Percentiles rank a stretch among this genome's conserved stretches.
Evolutionary conservation across 192 early-diverging fungal species (phyloP).

Genomic region (Coemansia javaensis): DNA sequence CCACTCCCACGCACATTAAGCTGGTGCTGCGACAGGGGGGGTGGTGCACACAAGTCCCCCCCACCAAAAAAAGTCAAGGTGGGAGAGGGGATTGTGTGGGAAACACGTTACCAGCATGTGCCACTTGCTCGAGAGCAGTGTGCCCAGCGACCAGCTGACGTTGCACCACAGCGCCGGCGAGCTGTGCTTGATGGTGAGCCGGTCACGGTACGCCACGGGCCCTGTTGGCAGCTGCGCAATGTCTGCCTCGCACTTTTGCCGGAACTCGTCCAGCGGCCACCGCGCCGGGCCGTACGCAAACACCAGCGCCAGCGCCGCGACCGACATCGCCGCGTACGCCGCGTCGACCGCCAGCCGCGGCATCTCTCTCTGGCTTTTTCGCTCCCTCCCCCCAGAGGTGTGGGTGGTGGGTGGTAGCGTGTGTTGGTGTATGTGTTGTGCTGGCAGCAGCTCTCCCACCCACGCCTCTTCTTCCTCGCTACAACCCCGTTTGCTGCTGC

Average conservation of each 20-base stretch:
- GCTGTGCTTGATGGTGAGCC: slow-evolving; percentile 39
- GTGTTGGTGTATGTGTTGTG: too few relatives aligned
- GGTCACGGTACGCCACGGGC: slow-evolving; percentile 31
- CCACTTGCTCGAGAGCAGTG: slow-evolving; percentile 48
- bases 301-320: slow-evolving; percentile 24
- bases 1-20: too few relatives aligned
- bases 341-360: slow-evolving; percentile 30
- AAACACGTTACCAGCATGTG: slow-evolving; percentile 38
- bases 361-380: slow-evolving; percentile 3
- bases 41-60: too few relatives aligned
- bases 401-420: too few relatives aligned
- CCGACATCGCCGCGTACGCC: slow-evolving; percentile 36
- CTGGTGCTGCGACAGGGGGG: too few relatives aligned
- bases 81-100: too few relatives aligned
- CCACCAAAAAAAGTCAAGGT: too few relatives aligned
- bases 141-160: slow-evolving; percentile 44
- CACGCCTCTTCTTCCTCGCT: too few relatives aligned
- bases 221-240: slow-evolving; percentile 17
- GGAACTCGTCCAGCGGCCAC: slow-evolving; percentile 43
- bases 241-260: slow-evolving; percentile 39
- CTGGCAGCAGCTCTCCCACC: too few relatives aligned
- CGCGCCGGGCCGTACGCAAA: slow-evolving; percentile 18
- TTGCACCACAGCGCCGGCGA: slow-evolving; percentile 45
- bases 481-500: too few relatives aligned
- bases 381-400: background rate